Conservation (phyloP, 2,329 filamentous ascomycete genomes). For the Fusarium penzigii region DNA sequence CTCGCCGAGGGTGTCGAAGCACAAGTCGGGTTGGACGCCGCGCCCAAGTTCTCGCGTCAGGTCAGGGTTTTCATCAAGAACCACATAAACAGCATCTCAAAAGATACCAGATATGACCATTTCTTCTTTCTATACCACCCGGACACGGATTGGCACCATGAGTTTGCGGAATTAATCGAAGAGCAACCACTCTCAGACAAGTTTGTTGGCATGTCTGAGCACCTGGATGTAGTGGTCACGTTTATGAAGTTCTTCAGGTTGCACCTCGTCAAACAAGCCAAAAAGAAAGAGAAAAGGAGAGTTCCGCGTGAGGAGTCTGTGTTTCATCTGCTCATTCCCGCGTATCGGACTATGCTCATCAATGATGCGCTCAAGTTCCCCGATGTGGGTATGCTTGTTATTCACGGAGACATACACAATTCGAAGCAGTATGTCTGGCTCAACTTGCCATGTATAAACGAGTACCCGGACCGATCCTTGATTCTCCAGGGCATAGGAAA, state of each 20-base stretch:
- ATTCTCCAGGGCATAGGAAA: too few relatives aligned
- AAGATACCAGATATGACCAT: slow-evolving; percentile 25
- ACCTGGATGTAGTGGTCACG: slow-evolving; percentile 41
- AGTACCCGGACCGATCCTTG: too few relatives aligned
- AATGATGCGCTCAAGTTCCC: too few relatives aligned
- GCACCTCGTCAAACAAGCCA: slow-evolving; percentile 26
- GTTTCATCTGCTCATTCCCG: slow-evolving; percentile 38
- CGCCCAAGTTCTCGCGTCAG: too few relatives aligned
- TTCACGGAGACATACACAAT: too few relatives aligned
- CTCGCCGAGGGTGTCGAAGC: too few relatives aligned
- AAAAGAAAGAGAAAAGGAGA: slow-evolving; percentile 24
- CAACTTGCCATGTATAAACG: too few relatives aligned
- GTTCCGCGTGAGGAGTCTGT: slow-evolving; percentile 29
- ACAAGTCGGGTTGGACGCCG: too few relatives aligned
- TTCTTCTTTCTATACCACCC: slow-evolving; percentile 45
- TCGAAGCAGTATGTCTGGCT: too few relatives aligned
- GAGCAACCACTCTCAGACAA: slow-evolving; percentile 34
- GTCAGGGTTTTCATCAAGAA: too few relatives aligned
- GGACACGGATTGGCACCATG: slow-evolving; percentile 44
- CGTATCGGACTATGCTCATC: slow-evolving; percentile 41
- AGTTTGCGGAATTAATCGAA: slow-evolving; percentile 40
- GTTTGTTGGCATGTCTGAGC: slow-evolving; percentile 43
- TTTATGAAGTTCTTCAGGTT: slow-evolving; percentile 40
- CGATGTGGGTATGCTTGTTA: too few relatives aligned
- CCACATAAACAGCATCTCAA: too few relatives aligned